phyloP scores from a whole-genome alignment of 495 filamentous ascomycete species.

The Aspergillus haitiensis region DNA sequence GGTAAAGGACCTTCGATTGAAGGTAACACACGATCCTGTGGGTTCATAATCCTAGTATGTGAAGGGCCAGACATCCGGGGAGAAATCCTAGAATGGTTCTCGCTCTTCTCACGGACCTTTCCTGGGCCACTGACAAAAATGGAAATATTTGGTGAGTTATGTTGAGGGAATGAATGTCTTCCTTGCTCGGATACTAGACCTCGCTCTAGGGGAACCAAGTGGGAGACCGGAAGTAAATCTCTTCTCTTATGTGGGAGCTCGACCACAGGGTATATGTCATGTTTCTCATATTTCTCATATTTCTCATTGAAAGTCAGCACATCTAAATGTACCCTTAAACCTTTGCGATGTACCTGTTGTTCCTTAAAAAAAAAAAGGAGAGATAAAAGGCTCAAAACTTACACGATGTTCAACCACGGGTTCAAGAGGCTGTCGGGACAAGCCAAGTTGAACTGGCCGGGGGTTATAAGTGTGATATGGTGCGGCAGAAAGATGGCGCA shows the following conservation, averaged over 20 bases:
- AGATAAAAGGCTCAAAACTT: slow-evolving; percentile 19
- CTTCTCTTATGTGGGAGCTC: slow-evolving; percentile 24
- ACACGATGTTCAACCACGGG: slow-evolving; percentile 22
- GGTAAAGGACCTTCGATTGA: slow-evolving; percentile 42
- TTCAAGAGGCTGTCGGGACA: slow-evolving; percentile 5
- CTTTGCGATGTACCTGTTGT: neutral
- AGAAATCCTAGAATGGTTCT: slow-evolving; percentile 24
- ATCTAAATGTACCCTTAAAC: neutral
- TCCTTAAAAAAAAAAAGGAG: neutral
- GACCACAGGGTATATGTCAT: slow-evolving; percentile 28
- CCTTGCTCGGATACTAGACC: slow-evolving; percentile 21
- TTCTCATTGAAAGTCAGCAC: slow-evolving; percentile 36
- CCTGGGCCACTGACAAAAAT: slow-evolving; percentile 42
- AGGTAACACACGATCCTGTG: slow-evolving; percentile 39
- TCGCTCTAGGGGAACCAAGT: slow-evolving; percentile 23
- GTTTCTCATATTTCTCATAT: slow-evolving; percentile 26
- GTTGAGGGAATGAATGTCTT: slow-evolving; percentile 21
- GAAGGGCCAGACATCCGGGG: slow-evolving; percentile 20
- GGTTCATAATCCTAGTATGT: slow-evolving; percentile 25
- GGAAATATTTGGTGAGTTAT: slow-evolving; percentile 31
- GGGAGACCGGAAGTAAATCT: slow-evolving; percentile 22
- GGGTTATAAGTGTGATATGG: slow-evolving; percentile 24
- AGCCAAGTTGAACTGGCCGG: slow-evolving; percentile 20
- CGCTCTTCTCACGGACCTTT: slow-evolving; percentile 22
- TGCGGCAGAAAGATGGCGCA: slow-evolving; percentile 15